A percentile compares a stretch with the other conserved stretches of the same genome.
Evolutionary conservation across 768 basidiomycete species (phyloP).

Genomic region (Russula sp.): DNA sequence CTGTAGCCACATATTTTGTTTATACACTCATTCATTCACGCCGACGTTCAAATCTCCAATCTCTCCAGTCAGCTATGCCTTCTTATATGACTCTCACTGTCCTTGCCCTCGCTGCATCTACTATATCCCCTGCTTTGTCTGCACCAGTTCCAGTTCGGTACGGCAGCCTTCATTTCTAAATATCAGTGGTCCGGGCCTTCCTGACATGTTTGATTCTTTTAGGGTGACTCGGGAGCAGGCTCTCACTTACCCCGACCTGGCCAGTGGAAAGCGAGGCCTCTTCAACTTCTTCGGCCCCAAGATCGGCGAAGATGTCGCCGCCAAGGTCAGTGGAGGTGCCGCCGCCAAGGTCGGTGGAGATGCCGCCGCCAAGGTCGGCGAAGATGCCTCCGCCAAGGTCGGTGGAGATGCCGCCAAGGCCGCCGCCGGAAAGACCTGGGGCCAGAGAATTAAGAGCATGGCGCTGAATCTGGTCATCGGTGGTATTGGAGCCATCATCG

Average conservation of each 20-base stretch:
- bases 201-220: background rate
- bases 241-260: background rate
- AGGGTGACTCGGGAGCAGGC: background rate
- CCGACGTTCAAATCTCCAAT: background rate
- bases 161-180: background rate
- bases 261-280: background rate
- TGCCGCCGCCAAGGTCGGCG: too few species aligned
- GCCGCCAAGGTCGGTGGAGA: too few species aligned
- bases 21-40: background rate
- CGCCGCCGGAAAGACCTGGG: too few species aligned
- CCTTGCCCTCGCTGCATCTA: conserved; percentile 10
- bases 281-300: too few species aligned
- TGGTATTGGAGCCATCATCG: too few species aligned
- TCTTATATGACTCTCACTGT: conserved; percentile 8
- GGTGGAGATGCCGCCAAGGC: too few species aligned
- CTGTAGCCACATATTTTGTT: conserved; percentile 4
- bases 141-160: conserved; percentile 7
- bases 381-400: too few species aligned
- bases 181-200: background rate
- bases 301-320: too few species aligned
- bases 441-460: too few species aligned
- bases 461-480: too few species aligned
- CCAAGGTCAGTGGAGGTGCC: too few species aligned
- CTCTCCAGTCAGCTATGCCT: conserved; percentile 1
- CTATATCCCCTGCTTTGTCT: conserved; percentile 3